These are phyloP conservation scores for Boletus rex-veris DNA, from an alignment of 768 basidiomycete species.

Conservation along the genomic window DNA sequence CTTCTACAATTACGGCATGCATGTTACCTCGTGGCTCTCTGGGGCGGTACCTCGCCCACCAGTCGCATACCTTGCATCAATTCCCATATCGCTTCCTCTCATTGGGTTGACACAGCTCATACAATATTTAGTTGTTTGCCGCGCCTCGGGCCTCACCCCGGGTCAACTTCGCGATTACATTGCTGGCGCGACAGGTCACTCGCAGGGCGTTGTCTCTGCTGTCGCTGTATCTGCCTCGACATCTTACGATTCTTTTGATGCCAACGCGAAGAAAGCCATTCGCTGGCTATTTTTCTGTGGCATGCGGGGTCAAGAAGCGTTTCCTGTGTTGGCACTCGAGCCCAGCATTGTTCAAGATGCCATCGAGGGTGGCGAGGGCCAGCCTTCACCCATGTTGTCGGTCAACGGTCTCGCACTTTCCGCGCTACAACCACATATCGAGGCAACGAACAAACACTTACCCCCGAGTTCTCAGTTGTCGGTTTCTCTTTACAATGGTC, in stretches of 20 bases:
- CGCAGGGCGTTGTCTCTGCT: constrained; percentile 96
- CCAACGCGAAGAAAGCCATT: constrained; percentile 79
- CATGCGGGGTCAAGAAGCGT: constrained; percentile 88
- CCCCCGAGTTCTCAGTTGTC: constrained; percentile 72
- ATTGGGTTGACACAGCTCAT: constrained; percentile 95
- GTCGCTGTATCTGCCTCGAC: constrained; percentile 79
- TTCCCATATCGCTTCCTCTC: constrained; percentile 91
- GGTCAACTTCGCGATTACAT: constrained; percentile 75
- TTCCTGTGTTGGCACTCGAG: constrained; percentile 88
- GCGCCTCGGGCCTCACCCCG: constrained; percentile 70
- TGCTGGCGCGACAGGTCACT: constrained; percentile 91
- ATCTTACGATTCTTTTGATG: constrained; percentile 68
- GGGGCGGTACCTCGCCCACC: constrained; percentile 69
- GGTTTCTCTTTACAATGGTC: constrained; percentile 91
- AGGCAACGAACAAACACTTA: constrained; percentile 85
- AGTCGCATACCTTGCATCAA: constrained; percentile 82
- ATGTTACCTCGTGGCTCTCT: constrained; percentile 81
- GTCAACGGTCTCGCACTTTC: constrained; percentile 77
- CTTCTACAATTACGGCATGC: constrained; percentile 78
- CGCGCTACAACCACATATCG: constrained; percentile 77
- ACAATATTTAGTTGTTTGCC: constrained; percentile 84
- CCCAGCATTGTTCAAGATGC: constrained; percentile 84
- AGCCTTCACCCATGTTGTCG: constrained; percentile 90
- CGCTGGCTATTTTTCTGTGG: constrained; percentile 93
- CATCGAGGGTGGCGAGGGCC: constrained; percentile 89